These are phyloP conservation scores for Leucocoprinus sp. DNA, from an alignment of 768 basidiomycete species.

Conservation along the genomic window DNA sequence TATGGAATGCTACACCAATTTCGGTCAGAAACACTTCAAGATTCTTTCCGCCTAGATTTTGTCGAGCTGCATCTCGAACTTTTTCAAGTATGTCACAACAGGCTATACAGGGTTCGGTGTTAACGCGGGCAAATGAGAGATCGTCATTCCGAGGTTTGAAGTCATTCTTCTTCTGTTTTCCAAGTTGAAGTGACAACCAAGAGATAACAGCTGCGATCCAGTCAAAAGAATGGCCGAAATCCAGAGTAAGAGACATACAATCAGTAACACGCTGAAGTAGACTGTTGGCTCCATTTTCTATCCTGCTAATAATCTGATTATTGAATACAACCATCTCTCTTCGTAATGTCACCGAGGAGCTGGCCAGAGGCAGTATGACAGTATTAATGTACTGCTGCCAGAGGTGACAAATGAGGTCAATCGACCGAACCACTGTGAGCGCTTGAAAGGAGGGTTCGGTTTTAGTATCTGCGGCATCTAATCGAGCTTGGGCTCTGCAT, in stretches of 20 bases:
- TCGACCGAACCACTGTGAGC: slow-evolving; percentile 54
- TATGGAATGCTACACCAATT: slow-evolving; percentile 92
- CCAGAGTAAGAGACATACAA: slow-evolving; percentile 34
- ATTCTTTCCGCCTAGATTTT: slow-evolving; percentile 87
- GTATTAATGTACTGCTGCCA: slow-evolving; percentile 97
- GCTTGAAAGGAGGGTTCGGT: slow-evolving; percentile 71
- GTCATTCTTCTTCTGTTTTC: slow-evolving; percentile 92
- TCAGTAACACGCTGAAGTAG: slow-evolving; percentile 79
- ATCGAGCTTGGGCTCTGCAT: slow-evolving; percentile 55
- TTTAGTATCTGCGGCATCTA: slow-evolving; percentile 71
- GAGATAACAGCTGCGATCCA: slow-evolving; percentile 49
- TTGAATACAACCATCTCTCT: slow-evolving; percentile 93
- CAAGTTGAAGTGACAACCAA: slow-evolving; percentile 69
- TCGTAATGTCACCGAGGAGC: slow-evolving; percentile 76
- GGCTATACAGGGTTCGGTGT: slow-evolving; percentile 84
- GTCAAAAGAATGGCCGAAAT: not conserved
- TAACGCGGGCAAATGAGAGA: slow-evolving; percentile 86
- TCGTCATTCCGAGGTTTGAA: slow-evolving; percentile 98
- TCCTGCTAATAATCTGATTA: slow-evolving; percentile 73
- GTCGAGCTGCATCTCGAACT: slow-evolving; percentile 66
- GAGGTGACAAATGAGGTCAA: slow-evolving; percentile 87
- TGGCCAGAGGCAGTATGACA: slow-evolving; percentile 81
- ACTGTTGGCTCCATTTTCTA: slow-evolving; percentile 77
- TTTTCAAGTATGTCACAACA: slow-evolving; percentile 83
- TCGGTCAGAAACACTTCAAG: slow-evolving; percentile 88